phyloP scores from a whole-genome alignment of 78 protist species.

The Monosiga brevicollis region DNA sequence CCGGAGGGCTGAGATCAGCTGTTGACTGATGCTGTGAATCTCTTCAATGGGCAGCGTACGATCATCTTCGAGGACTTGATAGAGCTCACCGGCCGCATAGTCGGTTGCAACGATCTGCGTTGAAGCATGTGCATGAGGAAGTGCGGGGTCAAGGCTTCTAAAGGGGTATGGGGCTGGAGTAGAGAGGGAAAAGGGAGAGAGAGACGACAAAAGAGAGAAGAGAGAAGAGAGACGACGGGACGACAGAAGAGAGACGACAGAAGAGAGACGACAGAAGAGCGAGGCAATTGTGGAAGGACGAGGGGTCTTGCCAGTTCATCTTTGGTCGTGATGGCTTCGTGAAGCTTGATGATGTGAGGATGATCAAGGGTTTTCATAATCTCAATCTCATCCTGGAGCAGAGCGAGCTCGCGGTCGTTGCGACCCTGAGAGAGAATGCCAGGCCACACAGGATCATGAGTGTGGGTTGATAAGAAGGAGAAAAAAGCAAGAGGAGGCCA shows the following conservation, averaged over 20 bases:
- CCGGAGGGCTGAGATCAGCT: slow-evolving; percentile 55
- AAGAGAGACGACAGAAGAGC: too few species aligned
- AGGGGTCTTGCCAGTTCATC: slow-evolving; percentile 51
- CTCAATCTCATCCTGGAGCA: slow-evolving; percentile 62
- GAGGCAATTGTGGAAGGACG: too few species aligned
- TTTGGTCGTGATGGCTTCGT: slow-evolving; percentile 68
- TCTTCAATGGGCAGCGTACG: slow-evolving; percentile 47
- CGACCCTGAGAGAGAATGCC: slow-evolving; percentile 73
- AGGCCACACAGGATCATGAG: slow-evolving; percentile 63
- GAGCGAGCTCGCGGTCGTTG: slow-evolving; percentile 50
- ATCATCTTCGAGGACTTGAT: slow-evolving; percentile 62
- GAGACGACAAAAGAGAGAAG: too few species aligned
- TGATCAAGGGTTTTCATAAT: slow-evolving; percentile 55
- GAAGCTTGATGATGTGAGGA: slow-evolving; percentile 63
- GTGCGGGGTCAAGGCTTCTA: too few species aligned
- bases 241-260: too few species aligned
- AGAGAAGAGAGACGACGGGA: too few species aligned
- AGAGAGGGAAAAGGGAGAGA: too few species aligned
- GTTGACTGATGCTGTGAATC: slow-evolving; percentile 57
- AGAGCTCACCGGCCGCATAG: slow-evolving; percentile 66
- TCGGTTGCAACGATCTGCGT: slow-evolving; percentile 76
- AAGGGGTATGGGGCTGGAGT: too few species aligned
- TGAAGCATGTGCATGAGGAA: too few species aligned
- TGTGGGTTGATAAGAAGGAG: too few species aligned
- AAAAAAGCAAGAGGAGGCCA: too few species aligned